Conservation (phyloP, 805 yeast species). For the Ogataea parapolymorpha region DNA sequence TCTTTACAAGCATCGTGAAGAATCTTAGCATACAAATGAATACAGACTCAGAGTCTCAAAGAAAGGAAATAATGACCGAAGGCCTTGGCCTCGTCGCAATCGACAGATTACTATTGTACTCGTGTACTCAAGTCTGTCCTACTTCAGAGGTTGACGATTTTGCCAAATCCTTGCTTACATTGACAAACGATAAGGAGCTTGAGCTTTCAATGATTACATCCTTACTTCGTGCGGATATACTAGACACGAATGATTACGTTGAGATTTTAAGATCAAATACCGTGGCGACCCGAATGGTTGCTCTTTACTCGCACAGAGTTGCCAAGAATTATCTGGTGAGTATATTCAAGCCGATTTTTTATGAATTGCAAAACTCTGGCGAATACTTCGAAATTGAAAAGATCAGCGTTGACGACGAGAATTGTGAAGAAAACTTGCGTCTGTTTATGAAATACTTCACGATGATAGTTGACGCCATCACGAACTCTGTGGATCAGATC, state of each 20-base stretch:
- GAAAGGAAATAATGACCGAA: slow-evolving; percentile 6
- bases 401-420: slow-evolving; percentile 28
- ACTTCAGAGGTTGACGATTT: slow-evolving; percentile 66
- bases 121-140: slow-evolving; percentile 61
- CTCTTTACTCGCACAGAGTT: slow-evolving; percentile 64
- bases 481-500: slow-evolving; percentile 49
- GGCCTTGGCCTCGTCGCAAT: slow-evolving; percentile 20
- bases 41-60: slow-evolving; percentile 10
- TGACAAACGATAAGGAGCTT: slow-evolving; percentile 42
- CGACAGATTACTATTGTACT: slow-evolving; percentile 43
- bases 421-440: slow-evolving; percentile 40
- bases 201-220: slow-evolving; percentile 47
- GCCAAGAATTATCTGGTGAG: slow-evolving; percentile 56
- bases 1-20: slow-evolving; percentile 62
- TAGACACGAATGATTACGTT: slow-evolving; percentile 55
- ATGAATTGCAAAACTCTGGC: slow-evolving; percentile 45
- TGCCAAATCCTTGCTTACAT: slow-evolving; percentile 59
- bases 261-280: slow-evolving; percentile 80
- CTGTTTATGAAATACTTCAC: slow-evolving; percentile 56
- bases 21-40: slow-evolving; percentile 23
- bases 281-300: slow-evolving; percentile 73
- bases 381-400: slow-evolving; percentile 68
- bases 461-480: slow-evolving; percentile 56
- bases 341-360: slow-evolving; percentile 55
- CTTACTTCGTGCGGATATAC: slow-evolving; percentile 61